Evolutionary conservation across 176 grass and related monocot genomes (phyloP).

Genomic region (Carex cristatella): DNA sequence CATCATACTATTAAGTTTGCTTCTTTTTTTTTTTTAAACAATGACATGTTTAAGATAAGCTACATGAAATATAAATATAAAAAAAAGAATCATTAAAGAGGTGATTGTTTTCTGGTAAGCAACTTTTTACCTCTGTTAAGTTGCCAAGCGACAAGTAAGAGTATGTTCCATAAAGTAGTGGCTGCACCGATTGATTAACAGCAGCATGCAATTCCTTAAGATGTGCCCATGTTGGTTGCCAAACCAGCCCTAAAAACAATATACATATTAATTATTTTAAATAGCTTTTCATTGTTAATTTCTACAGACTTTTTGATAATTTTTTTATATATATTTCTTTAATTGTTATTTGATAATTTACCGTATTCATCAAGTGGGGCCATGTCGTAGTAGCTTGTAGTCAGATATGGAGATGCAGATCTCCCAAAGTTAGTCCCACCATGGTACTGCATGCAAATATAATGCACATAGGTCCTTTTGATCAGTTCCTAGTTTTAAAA

Average conservation of each 20-base stretch:
- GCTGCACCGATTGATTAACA: conserved; percentile 46
- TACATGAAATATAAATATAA: background rate
- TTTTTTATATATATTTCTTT: background rate
- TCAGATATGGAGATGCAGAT: conserved; percentile 73
- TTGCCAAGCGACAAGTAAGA: conserved; percentile 51
- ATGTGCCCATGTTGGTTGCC: conserved; percentile 92
- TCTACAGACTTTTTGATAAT: background rate
- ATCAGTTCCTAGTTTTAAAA: background rate
- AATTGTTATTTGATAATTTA: conserved; percentile 23
- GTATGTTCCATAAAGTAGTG: conserved; percentile 63
- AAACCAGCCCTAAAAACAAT: conserved; percentile 55
- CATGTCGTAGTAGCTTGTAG: conserved; percentile 83
- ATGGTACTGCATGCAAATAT: conserved; percentile 63
- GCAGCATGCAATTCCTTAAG: conserved; percentile 74
- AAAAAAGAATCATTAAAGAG: background rate
- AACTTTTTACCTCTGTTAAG: conserved; percentile 65
- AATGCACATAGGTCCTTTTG: background rate
- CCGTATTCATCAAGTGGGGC: conserved; percentile 96
- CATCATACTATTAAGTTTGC: conserved; percentile 16
- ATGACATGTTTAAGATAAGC: background rate
- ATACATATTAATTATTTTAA: background rate
- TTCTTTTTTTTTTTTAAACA: conserved; percentile 4
- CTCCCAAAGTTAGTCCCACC: conserved; percentile 95
- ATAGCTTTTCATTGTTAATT: background rate
- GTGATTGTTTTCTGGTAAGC: background rate